Percentiles rank a stretch among this genome's conserved stretches.
Evolutionary conservation across 2,329 filamentous ascomycete species (phyloP).

Genomic region (Aspergillus phoenicis): DNA sequence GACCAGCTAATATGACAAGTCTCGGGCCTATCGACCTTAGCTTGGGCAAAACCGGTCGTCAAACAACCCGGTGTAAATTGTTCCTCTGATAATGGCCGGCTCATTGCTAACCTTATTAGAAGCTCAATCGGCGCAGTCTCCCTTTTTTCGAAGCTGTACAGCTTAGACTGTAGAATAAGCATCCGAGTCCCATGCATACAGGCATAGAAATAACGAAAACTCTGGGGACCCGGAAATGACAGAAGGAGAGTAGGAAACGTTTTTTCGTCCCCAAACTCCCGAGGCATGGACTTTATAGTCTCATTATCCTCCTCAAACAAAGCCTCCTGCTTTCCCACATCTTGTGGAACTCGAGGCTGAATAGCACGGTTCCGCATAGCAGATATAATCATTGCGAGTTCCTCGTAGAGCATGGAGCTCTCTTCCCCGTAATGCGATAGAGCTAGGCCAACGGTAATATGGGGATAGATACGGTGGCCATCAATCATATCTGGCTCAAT

Average conservation of each 20-base stretch:
- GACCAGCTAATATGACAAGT: too few species aligned
- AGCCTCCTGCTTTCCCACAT: background rate
- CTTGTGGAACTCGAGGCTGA: background rate
- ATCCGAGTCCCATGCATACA: background rate
- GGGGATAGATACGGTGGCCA: background rate
- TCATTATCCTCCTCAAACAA: background rate
- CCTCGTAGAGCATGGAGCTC: background rate
- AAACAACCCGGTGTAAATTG: too few species aligned
- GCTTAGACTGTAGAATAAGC: background rate
- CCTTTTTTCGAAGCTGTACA: background rate
- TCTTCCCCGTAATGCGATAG: background rate
- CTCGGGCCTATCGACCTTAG: too few species aligned
- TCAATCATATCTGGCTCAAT: background rate
- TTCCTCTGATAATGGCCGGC: too few species aligned
- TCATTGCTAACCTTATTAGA: background rate
- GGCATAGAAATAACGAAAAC: background rate
- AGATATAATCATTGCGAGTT: background rate
- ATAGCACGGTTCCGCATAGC: conserved; percentile 2
- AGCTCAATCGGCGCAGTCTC: background rate
- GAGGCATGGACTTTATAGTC: background rate
- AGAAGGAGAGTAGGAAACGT: background rate
- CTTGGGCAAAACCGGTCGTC: too few species aligned
- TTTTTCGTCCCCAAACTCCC: background rate
- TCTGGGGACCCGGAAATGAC: background rate
- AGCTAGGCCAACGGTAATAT: background rate